Conservation (phyloP, 192 early-diverging fungal genomes). For the Coemansia sp. region DNA sequence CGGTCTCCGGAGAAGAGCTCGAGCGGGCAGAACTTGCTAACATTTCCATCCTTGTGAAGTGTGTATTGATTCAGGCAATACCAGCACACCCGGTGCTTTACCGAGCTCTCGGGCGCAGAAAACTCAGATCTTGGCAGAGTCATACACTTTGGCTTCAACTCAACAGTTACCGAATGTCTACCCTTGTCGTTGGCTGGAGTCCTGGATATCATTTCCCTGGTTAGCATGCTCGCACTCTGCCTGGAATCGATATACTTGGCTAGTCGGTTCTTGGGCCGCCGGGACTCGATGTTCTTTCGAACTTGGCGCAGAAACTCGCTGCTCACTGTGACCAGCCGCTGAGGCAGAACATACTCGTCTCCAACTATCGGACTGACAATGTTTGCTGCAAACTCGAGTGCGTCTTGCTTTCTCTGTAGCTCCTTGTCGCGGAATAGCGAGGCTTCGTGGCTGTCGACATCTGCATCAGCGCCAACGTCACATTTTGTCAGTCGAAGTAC, state of each 20-base stretch:
- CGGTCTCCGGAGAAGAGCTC: conserved; percentile 62
- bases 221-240: conserved; percentile 53
- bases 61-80: conserved; percentile 76
- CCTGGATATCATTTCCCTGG: conserved; percentile 52
- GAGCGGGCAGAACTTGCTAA: conserved; percentile 67
- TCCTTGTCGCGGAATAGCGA: conserved; percentile 15
- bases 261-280: conserved; percentile 51
- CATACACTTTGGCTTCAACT: conserved; percentile 79
- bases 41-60: conserved; percentile 41
- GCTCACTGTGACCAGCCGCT: conserved; percentile 10
- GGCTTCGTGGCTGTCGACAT: conserved; percentile 20
- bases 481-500: conserved; percentile 40
- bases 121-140: conserved; percentile 60
- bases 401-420: conserved; percentile 2
- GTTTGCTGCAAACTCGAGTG: conserved; percentile 16
- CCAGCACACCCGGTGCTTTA: conserved; percentile 67
- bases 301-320: conserved; percentile 50
- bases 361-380: conserved; percentile 58
- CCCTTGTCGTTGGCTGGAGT: neutral
- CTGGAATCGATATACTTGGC: conserved; percentile 53
- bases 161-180: conserved; percentile 45
- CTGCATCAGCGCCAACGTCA: neutral
- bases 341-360: conserved; percentile 54
- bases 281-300: conserved; percentile 14
- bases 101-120: conserved; percentile 31